Evolutionary conservation across 305 asterid species (phyloP), one percentile per base, ranked within the genome.

Genomic region (Solanum hybrid): DNA sequence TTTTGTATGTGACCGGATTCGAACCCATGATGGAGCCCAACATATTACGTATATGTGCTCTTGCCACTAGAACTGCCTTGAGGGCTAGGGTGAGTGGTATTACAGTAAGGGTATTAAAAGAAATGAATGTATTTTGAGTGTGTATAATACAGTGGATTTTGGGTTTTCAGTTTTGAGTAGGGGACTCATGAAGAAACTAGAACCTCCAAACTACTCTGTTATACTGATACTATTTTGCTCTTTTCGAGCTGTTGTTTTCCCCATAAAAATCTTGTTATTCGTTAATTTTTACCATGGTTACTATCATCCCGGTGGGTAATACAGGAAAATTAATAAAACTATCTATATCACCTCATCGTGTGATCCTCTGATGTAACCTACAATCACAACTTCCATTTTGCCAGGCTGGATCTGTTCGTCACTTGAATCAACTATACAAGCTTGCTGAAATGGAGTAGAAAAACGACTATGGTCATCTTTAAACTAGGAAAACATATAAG

Each of bases 351-450:
- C 99, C 97, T 78, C 91, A 87, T 36, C 35, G 60, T 66, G 64
- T 38, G 94, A 91, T 91, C 97, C 93, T 90, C 93, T 93, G 92
- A 94, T 92, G 94, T 92, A 95, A 89, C 98, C 99, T 78, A 93
- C 95, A n/a, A 96, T 89, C 88, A 93, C 78, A 90, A 96, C 81
- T 92, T 95, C 94, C 94, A 96, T 92, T 89, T 92, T 88, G 64
- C 88, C 72, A 85, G 93, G 95, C 42, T 91, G 7, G 56, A 76
- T 40, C 88, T 88, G 78, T 31, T 82, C 93, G 6, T 89, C 91
- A 86, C 82, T 89, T 86, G 89, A 93, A 64, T 92, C 89, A 17
- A 94, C 42, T 56, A 93, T 35, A 87, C 92, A 92, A 86, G 93
- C 94, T 93, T 93, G 91, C 99, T 96, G 95, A 34, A 80, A 88